A percentile compares a stretch with the other conserved stretches of the same genome.
Evolutionary conservation across 164 flowering plant species (phyloP).

Genomic region (Hamamelis virginiana): DNA sequence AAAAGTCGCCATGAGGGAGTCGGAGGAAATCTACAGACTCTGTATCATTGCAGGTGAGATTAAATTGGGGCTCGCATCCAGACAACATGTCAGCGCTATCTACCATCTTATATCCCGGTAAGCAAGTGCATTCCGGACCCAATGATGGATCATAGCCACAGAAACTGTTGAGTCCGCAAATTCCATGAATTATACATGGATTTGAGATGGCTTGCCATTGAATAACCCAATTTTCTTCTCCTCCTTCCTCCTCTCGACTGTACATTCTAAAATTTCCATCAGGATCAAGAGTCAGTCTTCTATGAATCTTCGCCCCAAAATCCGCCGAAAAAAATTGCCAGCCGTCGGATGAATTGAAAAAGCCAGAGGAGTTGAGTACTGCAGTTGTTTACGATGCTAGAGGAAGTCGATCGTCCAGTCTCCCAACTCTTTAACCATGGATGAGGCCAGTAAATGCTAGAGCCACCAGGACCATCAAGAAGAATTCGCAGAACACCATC

Average conservation of each 20-base stretch:
- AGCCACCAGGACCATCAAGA: conserved; percentile 16
- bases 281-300: conserved; percentile 28
- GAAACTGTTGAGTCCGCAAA: conserved; percentile 29
- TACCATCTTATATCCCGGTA: conserved; percentile 20
- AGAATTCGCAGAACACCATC: conserved; percentile 34
- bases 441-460: conserved; percentile 37
- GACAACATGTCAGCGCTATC: conserved; percentile 21
- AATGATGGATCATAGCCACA: conserved; percentile 10
- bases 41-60: conserved; percentile 9
- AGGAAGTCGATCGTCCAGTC: conserved; percentile 15
- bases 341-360: conserved; percentile 23
- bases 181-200: conserved; percentile 24
- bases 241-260: conserved; percentile 6
- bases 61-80: conserved; percentile 36
- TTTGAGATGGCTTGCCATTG: conserved; percentile 20
- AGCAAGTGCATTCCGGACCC: conserved; percentile 26
- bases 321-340: conserved; percentile 9
- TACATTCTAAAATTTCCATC: conserved; percentile 33
- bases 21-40: not conserved
- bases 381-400: too few relatives aligned
- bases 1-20: conserved; percentile 23
- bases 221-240: conserved; percentile 12
- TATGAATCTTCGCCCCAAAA: conserved; percentile 4
- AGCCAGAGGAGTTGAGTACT: conserved; percentile 16
- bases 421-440: not conserved